Evolutionary conservation across 805 yeast genomes (phyloP).

Genomic region (Yarrowia yakushimensis): DNA sequence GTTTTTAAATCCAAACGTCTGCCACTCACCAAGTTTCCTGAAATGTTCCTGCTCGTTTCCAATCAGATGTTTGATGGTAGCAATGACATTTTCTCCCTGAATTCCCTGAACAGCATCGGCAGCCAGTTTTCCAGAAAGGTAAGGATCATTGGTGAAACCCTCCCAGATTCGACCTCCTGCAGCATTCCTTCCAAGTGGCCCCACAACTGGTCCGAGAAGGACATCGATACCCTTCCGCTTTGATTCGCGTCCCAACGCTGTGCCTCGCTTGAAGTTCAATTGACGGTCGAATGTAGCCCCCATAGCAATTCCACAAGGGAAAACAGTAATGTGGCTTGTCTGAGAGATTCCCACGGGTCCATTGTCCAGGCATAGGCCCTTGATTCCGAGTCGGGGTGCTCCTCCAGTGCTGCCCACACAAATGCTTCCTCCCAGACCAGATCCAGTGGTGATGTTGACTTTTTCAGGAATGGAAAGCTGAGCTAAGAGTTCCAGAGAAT

Average conservation of each 20-base stretch:
- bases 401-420: constrained; percentile 39
- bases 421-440: not conserved
- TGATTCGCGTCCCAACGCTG: constrained; percentile 55
- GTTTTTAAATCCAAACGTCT: not conserved
- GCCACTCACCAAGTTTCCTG: not conserved
- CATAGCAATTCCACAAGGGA: constrained; percentile 57
- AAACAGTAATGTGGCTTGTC: constrained; percentile 54
- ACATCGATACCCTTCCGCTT: constrained; percentile 53
- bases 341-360: constrained; percentile 57
- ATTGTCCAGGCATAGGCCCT: constrained; percentile 57
- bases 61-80: not conserved
- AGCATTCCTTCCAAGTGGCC: constrained; percentile 60
- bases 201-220: constrained; percentile 54
- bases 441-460: constrained; percentile 7
- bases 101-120: not conserved
- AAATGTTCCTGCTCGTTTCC: constrained; percentile 2
- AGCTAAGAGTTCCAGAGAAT: not conserved
- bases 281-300: constrained; percentile 56
- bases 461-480: not conserved
- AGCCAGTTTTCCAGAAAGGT: not conserved
- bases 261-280: constrained; percentile 51
- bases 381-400: constrained; percentile 52
- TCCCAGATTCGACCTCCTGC: constrained; percentile 53
- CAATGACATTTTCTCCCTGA: not conserved
- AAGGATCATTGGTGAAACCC: not conserved